Evolutionary conservation across 306 rosid genomes (phyloP).

Genomic region (Pueraria montana): DNA sequence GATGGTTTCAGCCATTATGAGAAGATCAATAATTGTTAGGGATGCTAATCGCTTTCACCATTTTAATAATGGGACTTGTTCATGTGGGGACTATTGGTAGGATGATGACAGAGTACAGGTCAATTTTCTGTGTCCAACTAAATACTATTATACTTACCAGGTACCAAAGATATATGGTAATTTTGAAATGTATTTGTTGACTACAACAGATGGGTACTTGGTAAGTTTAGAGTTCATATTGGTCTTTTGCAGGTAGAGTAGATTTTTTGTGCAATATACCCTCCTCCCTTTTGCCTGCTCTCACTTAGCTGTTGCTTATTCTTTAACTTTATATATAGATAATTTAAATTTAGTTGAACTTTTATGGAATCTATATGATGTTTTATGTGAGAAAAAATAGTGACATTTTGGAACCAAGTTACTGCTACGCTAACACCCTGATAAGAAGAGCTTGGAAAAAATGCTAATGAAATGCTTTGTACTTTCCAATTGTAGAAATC

Average conservation of each 20-base stretch:
- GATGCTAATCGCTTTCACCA: conserved; percentile 84
- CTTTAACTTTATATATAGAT: neutral
- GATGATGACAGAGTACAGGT: conserved; percentile 26
- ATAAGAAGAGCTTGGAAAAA: neutral
- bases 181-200: conserved; percentile 19
- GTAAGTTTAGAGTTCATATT: conserved; percentile 25
- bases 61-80: conserved; percentile 73
- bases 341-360: neutral
- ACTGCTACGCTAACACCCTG: neutral
- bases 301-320: neutral
- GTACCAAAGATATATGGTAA: neutral
- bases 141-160: neutral
- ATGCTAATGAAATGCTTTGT: neutral
- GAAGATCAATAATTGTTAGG: conserved; percentile 69
- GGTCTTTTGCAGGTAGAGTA: conserved; percentile 11
- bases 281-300: conserved; percentile 28
- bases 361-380: conserved; percentile 15
- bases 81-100: conserved; percentile 85
- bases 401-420: conserved; percentile 6
- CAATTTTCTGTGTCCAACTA: conserved; percentile 14
- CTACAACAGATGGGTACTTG: conserved; percentile 5
- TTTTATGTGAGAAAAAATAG: conserved; percentile 8
- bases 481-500: conserved; percentile 6
- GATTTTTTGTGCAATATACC: conserved; percentile 23
- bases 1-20: conserved; percentile 65